Evolutionary conservation across 2,329 filamentous ascomycete genomes (phyloP).

Genomic region (Diatrype stigma): DNA sequence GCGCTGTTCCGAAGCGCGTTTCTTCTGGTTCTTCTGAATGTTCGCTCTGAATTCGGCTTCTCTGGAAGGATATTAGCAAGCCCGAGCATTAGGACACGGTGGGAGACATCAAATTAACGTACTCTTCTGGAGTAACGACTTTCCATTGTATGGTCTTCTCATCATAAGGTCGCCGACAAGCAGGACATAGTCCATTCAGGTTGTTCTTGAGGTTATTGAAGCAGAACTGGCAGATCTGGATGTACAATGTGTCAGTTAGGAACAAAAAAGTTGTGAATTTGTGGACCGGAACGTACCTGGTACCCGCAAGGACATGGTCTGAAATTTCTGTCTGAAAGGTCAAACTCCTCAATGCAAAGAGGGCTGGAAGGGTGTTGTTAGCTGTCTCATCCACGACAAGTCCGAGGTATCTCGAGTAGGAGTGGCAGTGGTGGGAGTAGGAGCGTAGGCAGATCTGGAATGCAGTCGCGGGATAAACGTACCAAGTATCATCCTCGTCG

Average conservation of each 20-base stretch:
- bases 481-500: slow-evolving; percentile 69
- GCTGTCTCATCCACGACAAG: slow-evolving; percentile 11
- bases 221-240: slow-evolving; percentile 96
- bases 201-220: slow-evolving; percentile 99
- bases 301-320: slow-evolving; percentile 96
- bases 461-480: slow-evolving; percentile 28
- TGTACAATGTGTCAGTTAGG: slow-evolving; percentile 10
- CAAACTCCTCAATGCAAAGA: slow-evolving; percentile 97
- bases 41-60: slow-evolving; percentile 72
- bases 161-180: slow-evolving; percentile 90
- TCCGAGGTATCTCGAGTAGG: slow-evolving; percentile 2
- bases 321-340: slow-evolving; percentile 96
- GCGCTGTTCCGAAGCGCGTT: slow-evolving; percentile 73
- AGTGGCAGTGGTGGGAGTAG: too few species aligned
- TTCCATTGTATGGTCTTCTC: slow-evolving; percentile 98
- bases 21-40: slow-evolving; percentile 87
- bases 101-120: slow-evolving; percentile 34
- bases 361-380: slow-evolving; percentile 55
- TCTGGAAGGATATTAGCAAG: slow-evolving; percentile 38
- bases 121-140: slow-evolving; percentile 93
- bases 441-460: too few species aligned
- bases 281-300: slow-evolving; percentile 59
- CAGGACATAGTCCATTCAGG: slow-evolving; percentile 96
- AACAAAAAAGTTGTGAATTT: background rate
- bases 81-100: background rate